Conservation (phyloP, 805 yeast species). For the Candida chilensis region DNA sequence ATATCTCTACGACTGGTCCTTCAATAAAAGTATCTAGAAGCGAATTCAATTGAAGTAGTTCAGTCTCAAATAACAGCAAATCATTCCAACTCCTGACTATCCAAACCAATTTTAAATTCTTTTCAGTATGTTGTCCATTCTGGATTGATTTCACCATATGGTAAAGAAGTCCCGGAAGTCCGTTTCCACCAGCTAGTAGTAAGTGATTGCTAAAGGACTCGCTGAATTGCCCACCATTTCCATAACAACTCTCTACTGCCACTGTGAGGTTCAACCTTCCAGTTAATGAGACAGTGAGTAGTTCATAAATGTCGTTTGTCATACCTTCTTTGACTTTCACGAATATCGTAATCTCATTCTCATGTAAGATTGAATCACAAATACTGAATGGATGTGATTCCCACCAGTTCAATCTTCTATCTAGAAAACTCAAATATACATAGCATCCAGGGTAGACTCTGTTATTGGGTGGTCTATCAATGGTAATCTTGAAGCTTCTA, state of each 20-base stretch:
- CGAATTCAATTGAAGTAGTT: not conserved
- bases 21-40: not conserved
- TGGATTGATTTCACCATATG: no score
- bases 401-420: not conserved
- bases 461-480: not conserved
- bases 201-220: no score
- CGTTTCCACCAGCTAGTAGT: no score
- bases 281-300: no score
- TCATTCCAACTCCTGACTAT: no score
- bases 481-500: not conserved
- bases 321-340: not conserved
- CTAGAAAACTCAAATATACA: not conserved
- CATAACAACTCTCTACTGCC: no score
- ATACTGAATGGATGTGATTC: conserved; percentile 1
- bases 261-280: no score
- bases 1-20: not conserved
- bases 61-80: no score
- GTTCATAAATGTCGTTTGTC: not conserved
- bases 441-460: not conserved
- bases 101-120: no score
- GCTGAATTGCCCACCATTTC: no score
- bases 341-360: not conserved
- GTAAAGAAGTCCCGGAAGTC: no score
- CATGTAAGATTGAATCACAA: not conserved
- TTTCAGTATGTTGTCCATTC: no score